Conservation (phyloP, 2,329 filamentous ascomycete species). For the Colletotrichum sp. region DNA sequence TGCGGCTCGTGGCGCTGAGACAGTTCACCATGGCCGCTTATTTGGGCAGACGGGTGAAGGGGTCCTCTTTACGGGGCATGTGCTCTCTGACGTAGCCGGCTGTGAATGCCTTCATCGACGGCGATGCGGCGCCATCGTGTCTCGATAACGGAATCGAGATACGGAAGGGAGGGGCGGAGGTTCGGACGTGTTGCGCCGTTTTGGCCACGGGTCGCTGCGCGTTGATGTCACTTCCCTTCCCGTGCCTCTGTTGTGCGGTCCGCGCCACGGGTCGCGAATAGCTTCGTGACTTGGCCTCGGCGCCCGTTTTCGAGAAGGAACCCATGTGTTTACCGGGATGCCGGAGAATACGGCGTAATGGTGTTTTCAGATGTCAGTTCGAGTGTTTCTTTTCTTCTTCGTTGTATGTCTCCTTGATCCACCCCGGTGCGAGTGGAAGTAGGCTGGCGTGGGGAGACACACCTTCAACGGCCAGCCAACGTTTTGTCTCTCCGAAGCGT, state of each 20-base stretch:
- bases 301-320: not conserved
- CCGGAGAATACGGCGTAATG: not conserved
- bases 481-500: not conserved
- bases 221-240: conserved; percentile 14
- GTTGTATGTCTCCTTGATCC: not conserved
- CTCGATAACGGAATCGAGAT: conserved; percentile 5
- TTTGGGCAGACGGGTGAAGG: not conserved
- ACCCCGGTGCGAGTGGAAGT: not conserved
- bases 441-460: not conserved
- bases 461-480: not conserved
- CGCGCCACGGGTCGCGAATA: conserved; percentile 1
- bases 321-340: not conserved
- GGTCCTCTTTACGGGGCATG: not conserved
- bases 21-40: not conserved
- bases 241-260: conserved; percentile 6
- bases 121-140: conserved; percentile 1
- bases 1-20: conserved; percentile 15
- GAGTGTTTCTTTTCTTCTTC: not conserved
- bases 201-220: not conserved
- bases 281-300: conserved; percentile 5
- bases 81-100: conserved; percentile 7
- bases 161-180: not conserved
- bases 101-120: conserved; percentile 7
- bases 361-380: not conserved
- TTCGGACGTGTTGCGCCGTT: not conserved